Evolutionary conservation across 352 stramenopile species (phyloP).

Genomic region (Globisporangium carolinianum): DNA sequence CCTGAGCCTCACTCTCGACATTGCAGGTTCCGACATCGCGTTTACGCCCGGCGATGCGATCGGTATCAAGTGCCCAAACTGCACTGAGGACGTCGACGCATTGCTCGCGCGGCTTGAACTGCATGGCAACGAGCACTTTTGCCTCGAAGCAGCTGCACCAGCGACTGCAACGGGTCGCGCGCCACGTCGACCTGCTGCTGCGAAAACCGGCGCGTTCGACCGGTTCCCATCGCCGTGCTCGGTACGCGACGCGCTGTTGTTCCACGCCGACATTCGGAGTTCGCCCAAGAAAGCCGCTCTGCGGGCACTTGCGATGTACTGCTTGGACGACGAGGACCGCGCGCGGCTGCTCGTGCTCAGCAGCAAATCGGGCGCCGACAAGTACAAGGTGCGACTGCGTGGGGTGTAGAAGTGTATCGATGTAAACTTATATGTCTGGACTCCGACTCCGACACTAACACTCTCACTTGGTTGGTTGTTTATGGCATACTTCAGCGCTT

Average conservation of each 20-base stretch:
- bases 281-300: constrained; percentile 72
- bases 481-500: constrained; percentile 41
- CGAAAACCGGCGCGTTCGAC: constrained; percentile 23
- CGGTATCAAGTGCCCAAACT: constrained; percentile 81
- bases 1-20: constrained; percentile 42
- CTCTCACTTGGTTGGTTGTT: background rate
- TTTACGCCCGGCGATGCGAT: constrained; percentile 84
- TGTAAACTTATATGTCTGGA: too few species aligned
- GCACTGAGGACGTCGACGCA: constrained; percentile 47
- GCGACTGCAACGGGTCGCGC: constrained; percentile 13
- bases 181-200: constrained; percentile 1
- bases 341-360: constrained; percentile 57
- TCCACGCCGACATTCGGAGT: constrained; percentile 80
- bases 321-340: constrained; percentile 50
- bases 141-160: constrained; percentile 23
- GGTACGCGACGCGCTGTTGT: constrained; percentile 66
- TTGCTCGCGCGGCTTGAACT: constrained; percentile 51
- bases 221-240: constrained; percentile 51
- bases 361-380: constrained; percentile 55
- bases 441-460: too few species aligned
- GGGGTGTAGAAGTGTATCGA: background rate
- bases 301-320: constrained; percentile 59
- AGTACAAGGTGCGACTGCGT: constrained; percentile 50
- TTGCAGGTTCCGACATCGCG: constrained; percentile 34
- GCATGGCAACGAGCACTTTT: constrained; percentile 25